Evolutionary conservation across 1,284 basidiomycete species (phyloP).

Genomic region (Ustilago esculenta): DNA sequence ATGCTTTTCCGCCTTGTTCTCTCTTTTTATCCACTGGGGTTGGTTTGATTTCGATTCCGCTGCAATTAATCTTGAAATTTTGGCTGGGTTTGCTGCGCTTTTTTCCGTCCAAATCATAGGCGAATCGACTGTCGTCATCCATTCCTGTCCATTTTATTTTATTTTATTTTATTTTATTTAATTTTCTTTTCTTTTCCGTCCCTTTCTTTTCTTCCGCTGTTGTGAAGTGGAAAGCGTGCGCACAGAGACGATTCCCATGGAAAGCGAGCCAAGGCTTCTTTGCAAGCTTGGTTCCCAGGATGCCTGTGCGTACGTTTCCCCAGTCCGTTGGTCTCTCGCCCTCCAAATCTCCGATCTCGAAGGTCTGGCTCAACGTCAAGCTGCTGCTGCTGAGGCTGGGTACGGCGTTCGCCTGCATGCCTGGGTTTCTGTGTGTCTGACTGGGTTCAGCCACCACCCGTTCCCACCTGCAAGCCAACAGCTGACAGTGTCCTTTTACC

Average conservation of each 20-base stretch:
- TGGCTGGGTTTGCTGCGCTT: not conserved
- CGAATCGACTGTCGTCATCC: slow-evolving; percentile 28
- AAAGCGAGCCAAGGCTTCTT: too few relatives aligned
- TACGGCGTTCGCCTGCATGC: not conserved
- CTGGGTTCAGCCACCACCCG: not conserved
- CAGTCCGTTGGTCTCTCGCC: not conserved
- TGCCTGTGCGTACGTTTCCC: not conserved
- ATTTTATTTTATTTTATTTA: not conserved
- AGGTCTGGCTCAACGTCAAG: slow-evolving; percentile 1
- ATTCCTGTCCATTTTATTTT: slow-evolving; percentile 14
- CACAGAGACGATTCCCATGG: not conserved
- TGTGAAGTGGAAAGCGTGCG: too few relatives aligned
- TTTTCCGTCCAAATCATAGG: slow-evolving; percentile 9
- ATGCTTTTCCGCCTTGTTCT: not conserved
- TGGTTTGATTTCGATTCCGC: not conserved
- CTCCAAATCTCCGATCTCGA: slow-evolving; percentile 18
- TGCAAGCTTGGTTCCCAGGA: too few relatives aligned
- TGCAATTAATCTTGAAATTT: not conserved
- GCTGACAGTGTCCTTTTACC: not conserved
- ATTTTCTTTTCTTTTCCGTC: slow-evolving; percentile 2
- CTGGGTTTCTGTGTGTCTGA: slow-evolving; percentile 1
- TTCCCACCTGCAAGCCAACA: not conserved
- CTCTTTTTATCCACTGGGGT: not conserved
- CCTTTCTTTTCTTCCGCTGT: not conserved
- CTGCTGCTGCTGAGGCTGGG: not conserved